Evolutionary conservation across 2,329 filamentous ascomycete genomes (phyloP), one percentile per base, ranked within the genome.

Genomic region (Periconia macrospinosa): DNA sequence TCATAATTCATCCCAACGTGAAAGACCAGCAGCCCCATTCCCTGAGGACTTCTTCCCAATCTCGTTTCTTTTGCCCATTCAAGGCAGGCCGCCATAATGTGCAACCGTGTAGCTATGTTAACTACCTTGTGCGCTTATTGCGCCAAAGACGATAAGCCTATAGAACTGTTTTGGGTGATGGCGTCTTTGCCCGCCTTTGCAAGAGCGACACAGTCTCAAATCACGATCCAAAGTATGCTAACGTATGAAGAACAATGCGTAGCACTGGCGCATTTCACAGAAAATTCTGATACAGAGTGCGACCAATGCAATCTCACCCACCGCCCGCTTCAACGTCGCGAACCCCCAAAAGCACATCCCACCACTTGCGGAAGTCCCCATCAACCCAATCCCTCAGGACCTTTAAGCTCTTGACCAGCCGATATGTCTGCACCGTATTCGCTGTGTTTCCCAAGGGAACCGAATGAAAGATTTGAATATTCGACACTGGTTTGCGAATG

Each of bases 21-120:
- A 72, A 68, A 1, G 68, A 71, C 70, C 70, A 73, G n/a, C n/a
- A n/a, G 1, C 64, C 58, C 69, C 66, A 70, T 41, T 73, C 70
- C 50, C 61, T 66, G 15, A 73, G 53, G 1, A 73, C 63, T 5
- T 73, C 68, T 57, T 72, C 70, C 70, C 70, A 73, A 45, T 70
- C 67, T 45, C 65, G 61, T 54, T 62, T 64, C 45, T 57, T 45
- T 1, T 62, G 63, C 3, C 67, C 65, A 50, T 69, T 65, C 19
- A 68, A 48, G 8, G 62, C 67, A 19, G 68, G 62, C 30, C 65
- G 57, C 70, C 70, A 73, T 11, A 73, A n/a, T n/a, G n/a, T n/a
- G n/a, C n/a, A n/a, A n/a, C n/a, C n/a, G n/a, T n/a, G n/a, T n/a
- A n/a, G n/a, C n/a, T n/a, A n/a, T n/a, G n/a, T n/a, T n/a, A n/a